phyloP scores from a whole-genome alignment of 371 early-diverging fungal species.

The Amoeboaphelidium protococcarum region DNA sequence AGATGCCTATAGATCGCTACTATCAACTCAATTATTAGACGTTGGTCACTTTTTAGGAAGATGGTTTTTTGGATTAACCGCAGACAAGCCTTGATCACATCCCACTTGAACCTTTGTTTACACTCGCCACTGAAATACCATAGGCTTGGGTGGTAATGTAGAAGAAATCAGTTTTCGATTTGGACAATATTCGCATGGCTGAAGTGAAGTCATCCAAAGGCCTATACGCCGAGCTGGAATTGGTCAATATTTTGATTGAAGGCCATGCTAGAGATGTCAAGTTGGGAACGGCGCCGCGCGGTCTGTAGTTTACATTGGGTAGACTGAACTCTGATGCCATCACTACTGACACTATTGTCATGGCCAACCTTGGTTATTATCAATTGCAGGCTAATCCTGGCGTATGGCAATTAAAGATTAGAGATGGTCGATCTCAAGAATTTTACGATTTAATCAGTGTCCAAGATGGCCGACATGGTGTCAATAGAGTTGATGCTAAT shows the following conservation, averaged over 20 bases:
- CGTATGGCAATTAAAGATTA: conserved; percentile 42
- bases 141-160: conserved; percentile 65
- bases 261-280: conserved; percentile 51
- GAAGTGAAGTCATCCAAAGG: conserved; percentile 51
- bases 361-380: conserved; percentile 86
- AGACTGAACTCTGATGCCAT: conserved; percentile 20
- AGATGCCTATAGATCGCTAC: conserved; percentile 1
- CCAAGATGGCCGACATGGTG: no score
- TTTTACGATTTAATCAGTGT: conserved; percentile 40
- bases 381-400: conserved; percentile 79
- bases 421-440: conserved; percentile 52
- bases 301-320: conserved; percentile 59
- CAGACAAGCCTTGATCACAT: conserved; percentile 34
- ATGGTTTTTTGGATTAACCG: conserved; percentile 14
- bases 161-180: conserved; percentile 44
- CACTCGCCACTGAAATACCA: conserved; percentile 45
- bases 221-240: conserved; percentile 10
- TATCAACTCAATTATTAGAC: background rate
- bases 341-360: conserved; percentile 60
- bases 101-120: conserved; percentile 47
- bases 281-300: conserved; percentile 43
- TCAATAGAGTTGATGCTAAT: no score
- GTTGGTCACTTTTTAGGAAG: background rate
- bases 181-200: conserved; percentile 59
- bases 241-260: background rate